Evolutionary conservation across 495 filamentous ascomycete species (phyloP).

Genomic region (Aspergillus campestris): DNA sequence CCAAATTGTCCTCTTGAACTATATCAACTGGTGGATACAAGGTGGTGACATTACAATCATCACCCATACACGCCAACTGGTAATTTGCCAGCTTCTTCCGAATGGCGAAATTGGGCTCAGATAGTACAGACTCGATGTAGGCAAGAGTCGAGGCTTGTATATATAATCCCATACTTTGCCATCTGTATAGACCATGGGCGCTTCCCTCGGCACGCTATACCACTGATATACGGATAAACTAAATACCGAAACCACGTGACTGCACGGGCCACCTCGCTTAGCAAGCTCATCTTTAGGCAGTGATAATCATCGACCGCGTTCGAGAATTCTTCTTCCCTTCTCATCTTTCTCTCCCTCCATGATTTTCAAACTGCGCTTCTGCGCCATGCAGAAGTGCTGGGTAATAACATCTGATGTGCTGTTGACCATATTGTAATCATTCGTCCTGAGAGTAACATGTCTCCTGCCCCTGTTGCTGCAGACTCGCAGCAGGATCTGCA

Average conservation of each 20-base stretch:
- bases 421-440: slow-evolving; percentile 18
- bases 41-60: too few species aligned
- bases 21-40: too few species aligned
- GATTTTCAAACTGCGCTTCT: slow-evolving; percentile 15
- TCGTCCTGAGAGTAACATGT: slow-evolving; percentile 20
- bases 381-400: slow-evolving; percentile 19
- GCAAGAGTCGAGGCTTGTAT: too few species aligned
- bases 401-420: slow-evolving; percentile 11
- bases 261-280: slow-evolving; percentile 39
- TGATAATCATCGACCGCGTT: background rate
- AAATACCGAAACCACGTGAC: slow-evolving; percentile 18
- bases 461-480: slow-evolving; percentile 26
- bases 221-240: too few species aligned
- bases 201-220: too few species aligned
- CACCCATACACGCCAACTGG: too few species aligned
- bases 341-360: slow-evolving; percentile 11
- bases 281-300: background rate
- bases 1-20: too few species aligned
- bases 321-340: slow-evolving; percentile 5
- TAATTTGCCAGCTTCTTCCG: too few species aligned
- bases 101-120: too few species aligned
- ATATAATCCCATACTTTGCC: too few species aligned
- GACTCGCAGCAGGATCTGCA: slow-evolving; percentile 30
- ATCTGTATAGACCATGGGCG: too few species aligned
- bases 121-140: too few species aligned